Base-by-base conservation (phyloP, 148 eudicot genomes). In the Hydrangea macrophylla region DNA sequence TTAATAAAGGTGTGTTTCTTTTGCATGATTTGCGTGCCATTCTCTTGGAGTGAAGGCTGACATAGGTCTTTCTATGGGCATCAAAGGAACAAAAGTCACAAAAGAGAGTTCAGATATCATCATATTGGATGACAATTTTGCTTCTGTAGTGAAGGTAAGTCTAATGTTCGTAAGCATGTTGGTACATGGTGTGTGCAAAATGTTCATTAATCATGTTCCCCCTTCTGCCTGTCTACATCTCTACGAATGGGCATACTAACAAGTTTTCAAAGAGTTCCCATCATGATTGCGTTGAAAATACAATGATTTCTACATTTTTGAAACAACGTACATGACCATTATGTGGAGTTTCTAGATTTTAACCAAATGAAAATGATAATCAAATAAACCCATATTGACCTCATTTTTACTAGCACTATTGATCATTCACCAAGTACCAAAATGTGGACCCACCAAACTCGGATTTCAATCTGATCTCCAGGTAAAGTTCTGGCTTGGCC, bases 1-100 rank as follows among this genome's bases (percentile, higher is more conserved):
- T 24, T 31, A 1, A 23, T 22, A 32, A 36, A 13, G 17, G 9
- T 25, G 22, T 39, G 35, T 32, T 30, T 2, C 22, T 1, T n/a
- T 25, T 5, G 48, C 31, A 20, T 69, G 45, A 32, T 37, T 66
- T 57, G 17, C 71, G 45, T 76, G 60, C 55, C 17, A 39, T 69
- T 60, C 3, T 48, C 70, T 31, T 69, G 58, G 36, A 42, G 32
- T 79, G 67, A 67, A 92, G 98, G 96, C 96, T 72, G 96, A 93
- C 69, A 90, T 93, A 76, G 98, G 96, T 80, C 95, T 93, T 73
- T 88, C 98, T n/a, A 93, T 93, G 98, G 96, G 98, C 54, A 93
- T 93, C 70, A 78, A 78, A 70, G 98, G 98, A 73, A 93, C 98
- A 35, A 95, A 93, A 78, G 98, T 93, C 70, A 96, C 98, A 17